phyloP scores from a whole-genome alignment of 768 basidiomycete species.

The Albatrellus ellisii region DNA sequence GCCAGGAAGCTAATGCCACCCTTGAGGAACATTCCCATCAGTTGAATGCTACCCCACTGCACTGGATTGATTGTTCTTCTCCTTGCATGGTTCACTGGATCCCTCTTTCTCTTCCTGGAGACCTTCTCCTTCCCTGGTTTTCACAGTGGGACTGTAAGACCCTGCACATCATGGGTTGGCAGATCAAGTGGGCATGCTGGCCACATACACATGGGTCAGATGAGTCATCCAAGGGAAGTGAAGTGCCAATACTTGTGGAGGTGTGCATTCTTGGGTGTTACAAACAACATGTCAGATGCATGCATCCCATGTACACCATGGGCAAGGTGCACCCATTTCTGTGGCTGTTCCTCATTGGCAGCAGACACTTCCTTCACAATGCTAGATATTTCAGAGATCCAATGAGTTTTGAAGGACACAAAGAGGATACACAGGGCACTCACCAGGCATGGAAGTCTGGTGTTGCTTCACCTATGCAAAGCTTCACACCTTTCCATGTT shows the following conservation, averaged over 20 bases:
- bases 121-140: too few relatives aligned
- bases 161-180: slow-evolving; percentile 2
- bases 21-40: slow-evolving; percentile 57
- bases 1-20: slow-evolving; percentile 1
- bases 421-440: too few relatives aligned
- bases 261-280: slow-evolving; percentile 43
- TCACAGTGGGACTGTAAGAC: too few relatives aligned
- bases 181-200: slow-evolving; percentile 43
- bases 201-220: slow-evolving; percentile 58
- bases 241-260: slow-evolving; percentile 52
- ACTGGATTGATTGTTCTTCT: slow-evolving; percentile 60
- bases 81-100: slow-evolving; percentile 45
- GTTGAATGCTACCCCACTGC: slow-evolving; percentile 53
- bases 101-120: slow-evolving; percentile 31
- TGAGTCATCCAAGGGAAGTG: slow-evolving; percentile 50
- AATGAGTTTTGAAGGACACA: too few relatives aligned
- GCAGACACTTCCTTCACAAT: slow-evolving; percentile 14
- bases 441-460: slow-evolving; percentile 59
- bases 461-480: slow-evolving; percentile 75
- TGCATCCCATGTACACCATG: slow-evolving; percentile 27
- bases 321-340: slow-evolving; percentile 28
- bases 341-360: slow-evolving; percentile 23
- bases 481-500: slow-evolving; percentile 79
- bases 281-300: slow-evolving; percentile 50
- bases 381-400: too few relatives aligned